These are phyloP conservation scores for Globisporangium lucens DNA, from an alignment of 352 stramenopile genomes.

Conservation along the genomic window DNA sequence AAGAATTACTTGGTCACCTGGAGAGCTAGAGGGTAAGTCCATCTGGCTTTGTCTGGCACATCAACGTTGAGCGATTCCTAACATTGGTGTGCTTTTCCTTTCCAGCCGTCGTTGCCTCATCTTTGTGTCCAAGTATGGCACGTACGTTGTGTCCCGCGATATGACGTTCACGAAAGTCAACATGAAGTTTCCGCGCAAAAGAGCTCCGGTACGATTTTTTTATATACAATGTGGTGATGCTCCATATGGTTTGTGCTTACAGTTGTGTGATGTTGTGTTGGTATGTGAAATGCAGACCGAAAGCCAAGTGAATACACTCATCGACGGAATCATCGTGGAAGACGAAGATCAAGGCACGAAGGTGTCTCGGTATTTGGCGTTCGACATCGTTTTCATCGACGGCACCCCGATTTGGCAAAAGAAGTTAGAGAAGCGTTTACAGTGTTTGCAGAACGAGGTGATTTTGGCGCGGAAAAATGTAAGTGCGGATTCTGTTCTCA, in stretches of 20 bases:
- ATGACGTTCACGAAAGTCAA: conserved; percentile 86
- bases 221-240: not conserved
- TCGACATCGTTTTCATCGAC: conserved; percentile 83
- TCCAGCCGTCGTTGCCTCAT: conserved; percentile 74
- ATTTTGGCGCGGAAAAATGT: conserved; percentile 85
- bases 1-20: conserved; percentile 84
- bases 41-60: not conserved
- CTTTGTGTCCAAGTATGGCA: conserved; percentile 60
- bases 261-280: not conserved
- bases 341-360: conserved; percentile 78
- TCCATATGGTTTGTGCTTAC: conserved; percentile 4
- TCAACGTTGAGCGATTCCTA: not conserved
- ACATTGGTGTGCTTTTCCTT: conserved; percentile 6
- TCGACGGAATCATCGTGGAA: conserved; percentile 85
- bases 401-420: conserved; percentile 80
- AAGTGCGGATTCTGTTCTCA: conserved; percentile 15
- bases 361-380: conserved; percentile 73
- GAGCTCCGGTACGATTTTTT: conserved; percentile 41
- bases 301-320: conserved; percentile 72
- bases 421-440: conserved; percentile 84
- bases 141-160: conserved; percentile 78
- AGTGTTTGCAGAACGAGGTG: conserved; percentile 88
- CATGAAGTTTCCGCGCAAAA: conserved; percentile 85
- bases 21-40: conserved; percentile 70
- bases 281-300: conserved; percentile 38